Evolutionary conservation across 441 rosid species (phyloP).

Genomic region (Pelargonium myrrhifolium): DNA sequence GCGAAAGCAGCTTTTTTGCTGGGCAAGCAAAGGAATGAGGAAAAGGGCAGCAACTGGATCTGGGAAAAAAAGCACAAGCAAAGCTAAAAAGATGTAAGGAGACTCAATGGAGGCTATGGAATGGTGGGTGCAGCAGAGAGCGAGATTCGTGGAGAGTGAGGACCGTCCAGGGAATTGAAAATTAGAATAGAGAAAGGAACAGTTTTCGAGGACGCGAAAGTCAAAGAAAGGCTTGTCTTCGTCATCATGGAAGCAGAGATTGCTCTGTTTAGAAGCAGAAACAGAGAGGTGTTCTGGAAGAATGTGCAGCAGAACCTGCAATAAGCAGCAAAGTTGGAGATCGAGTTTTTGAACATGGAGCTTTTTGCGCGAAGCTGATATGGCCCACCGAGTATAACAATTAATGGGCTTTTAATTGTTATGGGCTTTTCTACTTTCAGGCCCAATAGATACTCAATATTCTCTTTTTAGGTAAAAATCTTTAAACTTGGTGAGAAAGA

Average conservation of each 20-base stretch:
- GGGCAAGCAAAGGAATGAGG: slow-evolving; percentile 49
- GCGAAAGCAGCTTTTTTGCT: slow-evolving; percentile 30
- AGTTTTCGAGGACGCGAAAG: slow-evolving; percentile 29
- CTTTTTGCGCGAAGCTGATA: too few species aligned
- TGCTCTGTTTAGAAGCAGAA: not conserved
- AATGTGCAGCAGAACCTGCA: not conserved
- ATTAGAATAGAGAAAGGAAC: slow-evolving; percentile 6
- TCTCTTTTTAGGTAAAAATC: too few species aligned
- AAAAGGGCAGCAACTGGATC: slow-evolving; percentile 18
- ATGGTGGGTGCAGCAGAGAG: slow-evolving; percentile 11
- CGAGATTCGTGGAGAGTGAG: slow-evolving; percentile 24
- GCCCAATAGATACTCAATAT: too few species aligned
- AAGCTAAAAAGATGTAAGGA: not conserved
- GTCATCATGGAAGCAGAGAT: not conserved
- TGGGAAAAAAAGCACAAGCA: not conserved
- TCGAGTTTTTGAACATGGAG: not conserved
- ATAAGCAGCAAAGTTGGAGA: not conserved
- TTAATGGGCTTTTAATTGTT: too few species aligned
- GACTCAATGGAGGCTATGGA: slow-evolving; percentile 4
- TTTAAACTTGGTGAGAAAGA: too few species aligned
- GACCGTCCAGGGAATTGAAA: slow-evolving; percentile 12
- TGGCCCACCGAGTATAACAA: too few species aligned
- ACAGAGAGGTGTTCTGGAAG: not conserved
- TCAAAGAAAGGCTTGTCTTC: slow-evolving; percentile 17
- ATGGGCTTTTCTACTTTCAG: too few species aligned